Evolutionary conservation across 2,329 filamentous ascomycete genomes (phyloP), one percentile per base, ranked within the genome.

Genomic region (Stachybotrys echinatus): DNA sequence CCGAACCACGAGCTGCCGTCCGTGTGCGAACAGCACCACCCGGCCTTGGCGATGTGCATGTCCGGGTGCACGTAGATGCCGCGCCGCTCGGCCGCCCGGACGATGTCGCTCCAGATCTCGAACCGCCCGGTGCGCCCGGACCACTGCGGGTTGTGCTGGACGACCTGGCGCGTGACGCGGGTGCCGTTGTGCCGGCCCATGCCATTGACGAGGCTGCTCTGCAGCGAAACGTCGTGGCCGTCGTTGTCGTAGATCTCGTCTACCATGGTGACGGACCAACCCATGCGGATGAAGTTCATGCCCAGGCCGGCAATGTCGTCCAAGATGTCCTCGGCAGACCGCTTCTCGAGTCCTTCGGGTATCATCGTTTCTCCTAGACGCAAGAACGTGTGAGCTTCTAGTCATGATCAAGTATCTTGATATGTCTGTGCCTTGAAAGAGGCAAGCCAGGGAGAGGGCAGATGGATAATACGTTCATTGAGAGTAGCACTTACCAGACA

Each of bases 1-100:
- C 75, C 75, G 59, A 80, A 80, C 76, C 77, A 80, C 42, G 71
- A 65, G 56, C 78, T 78, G 22, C 76, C 76, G 55, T 80, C 77
- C 0, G 61, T 65, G 48, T 70, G 69, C 23, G 64, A 68, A 57
- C 77, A 80, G 57, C 77, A 72, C 68, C 68, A 72, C 50, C 65
- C 61, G 3, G 69, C 69, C 58, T 69, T 70, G 49, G 64, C 58
- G 23, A 71, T 65, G 56, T 73, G 69, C 17, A 70, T 67, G 47
- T 72, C 70, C 1, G 69, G 70, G 54, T 71, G 67, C 53, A 71
- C 61, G 53, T 65, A 71, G 38, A 73, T 59, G 48, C 66, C 64
- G 52, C 63, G 65, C 21, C 58, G 46, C 10, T 46, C 50, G 12
- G 53, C 53, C 19, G 48, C 42, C 18, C 49, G 40, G 18, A 49